phyloP scores from a whole-genome alignment of 1,284 basidiomycete species.

The Microbotryomycetes sp. region DNA sequence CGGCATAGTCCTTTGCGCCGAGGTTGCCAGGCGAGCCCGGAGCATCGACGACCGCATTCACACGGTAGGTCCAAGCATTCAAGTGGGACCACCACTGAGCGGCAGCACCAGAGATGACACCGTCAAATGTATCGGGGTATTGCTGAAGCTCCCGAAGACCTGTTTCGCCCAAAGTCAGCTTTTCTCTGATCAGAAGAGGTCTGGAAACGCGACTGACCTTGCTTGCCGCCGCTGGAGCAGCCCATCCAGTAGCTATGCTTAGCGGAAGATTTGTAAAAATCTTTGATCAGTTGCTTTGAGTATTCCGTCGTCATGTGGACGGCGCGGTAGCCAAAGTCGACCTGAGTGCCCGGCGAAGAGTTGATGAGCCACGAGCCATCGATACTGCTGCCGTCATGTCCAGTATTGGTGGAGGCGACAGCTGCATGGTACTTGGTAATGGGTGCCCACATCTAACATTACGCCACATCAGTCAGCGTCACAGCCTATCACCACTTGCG shows the following conservation, averaged over 20 bases:
- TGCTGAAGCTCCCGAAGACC: constrained; percentile 19
- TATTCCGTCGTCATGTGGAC: constrained; percentile 31
- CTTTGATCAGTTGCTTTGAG: constrained; percentile 29
- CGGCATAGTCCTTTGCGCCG: constrained; percentile 11
- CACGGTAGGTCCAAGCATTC: constrained; percentile 15
- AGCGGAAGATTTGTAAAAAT: neutral
- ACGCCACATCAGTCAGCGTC: too few relatives aligned
- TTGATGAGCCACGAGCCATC: constrained; percentile 30
- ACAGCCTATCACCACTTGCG: too few relatives aligned
- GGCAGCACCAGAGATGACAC: constrained; percentile 29
- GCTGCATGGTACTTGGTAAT: neutral
- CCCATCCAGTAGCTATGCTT: constrained; percentile 8
- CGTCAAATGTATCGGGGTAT: constrained; percentile 32
- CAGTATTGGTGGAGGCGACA: constrained; percentile 26
- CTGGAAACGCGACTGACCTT: too few relatives aligned
- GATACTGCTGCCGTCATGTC: constrained; percentile 20
- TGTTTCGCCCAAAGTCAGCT: too few relatives aligned
- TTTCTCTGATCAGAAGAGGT: too few relatives aligned
- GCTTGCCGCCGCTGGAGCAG: constrained; percentile 34
- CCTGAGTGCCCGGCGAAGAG: constrained; percentile 22
- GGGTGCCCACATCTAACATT: neutral
- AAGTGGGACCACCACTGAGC: constrained; percentile 23
- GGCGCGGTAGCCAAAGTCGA: constrained; percentile 33
- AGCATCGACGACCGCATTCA: constrained; percentile 29
- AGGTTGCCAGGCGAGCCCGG: constrained; percentile 16